Base-by-base conservation (phyloP, 2,329 filamentous ascomycete species). In the Neophaeococcomyces mojaviensis region DNA sequence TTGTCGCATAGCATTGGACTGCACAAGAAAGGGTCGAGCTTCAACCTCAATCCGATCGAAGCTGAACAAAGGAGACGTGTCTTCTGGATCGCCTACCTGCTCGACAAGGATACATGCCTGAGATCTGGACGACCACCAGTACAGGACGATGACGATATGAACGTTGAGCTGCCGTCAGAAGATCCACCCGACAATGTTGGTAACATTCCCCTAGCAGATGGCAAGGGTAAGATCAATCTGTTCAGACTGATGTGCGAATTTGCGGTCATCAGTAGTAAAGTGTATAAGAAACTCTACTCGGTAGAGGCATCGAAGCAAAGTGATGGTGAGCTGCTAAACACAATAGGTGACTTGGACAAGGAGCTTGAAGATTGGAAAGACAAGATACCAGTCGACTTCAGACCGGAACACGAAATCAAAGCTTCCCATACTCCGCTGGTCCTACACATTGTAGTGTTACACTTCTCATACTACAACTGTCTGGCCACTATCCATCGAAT, bases 401-500 rank as follows among this genome's bases (percentile, higher is more conserved):
- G 92, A n/a, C 92, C 92, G 0, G 92, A 97, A 64, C 82, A 96
- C 62, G 89, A 96, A 65, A 97, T 98, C 65, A 89, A 88, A 64
- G 87, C 88, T 0, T 85, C 84, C 0, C 88, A 96, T 63, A 94
- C 88, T 0, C 89, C 90, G 1, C 74, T 97, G n/a, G 89, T 97
- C 16, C 72, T 98, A 16, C 90, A 97, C 55, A 81, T 98, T 43
- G 89, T 95, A 50, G 87, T 95, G 63, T 71, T 98, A 48, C 92
- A 98, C 64, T 94, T 98, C 59, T 84, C 88, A 1, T 98, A 98
- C 66, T 97, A 97, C 71, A 98, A 98, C 64, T 96, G 89, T 58
- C 69, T 98, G 42, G 96, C 90, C 1, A 98, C 92, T 0, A 96
- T 98, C 53, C 92, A 98, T 64, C 86, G 92, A 42, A 98, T 97